Conservation (phyloP, 306 rosid genomes). For the Vigna nakashimae region DNA sequence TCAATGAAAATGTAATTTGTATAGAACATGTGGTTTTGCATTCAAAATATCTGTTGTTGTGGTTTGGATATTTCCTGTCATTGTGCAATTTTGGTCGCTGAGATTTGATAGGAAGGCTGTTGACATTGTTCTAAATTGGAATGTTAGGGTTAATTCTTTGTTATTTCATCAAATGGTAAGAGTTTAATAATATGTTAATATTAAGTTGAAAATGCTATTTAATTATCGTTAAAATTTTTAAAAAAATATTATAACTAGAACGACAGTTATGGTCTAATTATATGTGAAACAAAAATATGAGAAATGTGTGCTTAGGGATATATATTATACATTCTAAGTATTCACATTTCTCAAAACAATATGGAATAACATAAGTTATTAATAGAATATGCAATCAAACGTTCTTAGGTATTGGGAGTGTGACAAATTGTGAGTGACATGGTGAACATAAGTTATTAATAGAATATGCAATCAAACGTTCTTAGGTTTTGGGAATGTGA, state of each 20-base stretch:
- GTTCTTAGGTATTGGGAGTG: constrained; percentile 5
- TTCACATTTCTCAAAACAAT: neutral
- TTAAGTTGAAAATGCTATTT: neutral
- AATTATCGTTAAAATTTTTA: no score
- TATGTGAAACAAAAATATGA: neutral
- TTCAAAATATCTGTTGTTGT: neutral
- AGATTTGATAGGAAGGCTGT: constrained; percentile 11
- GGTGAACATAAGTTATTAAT: constrained; percentile 4
- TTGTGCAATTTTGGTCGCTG: neutral
- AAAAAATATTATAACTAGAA: neutral
- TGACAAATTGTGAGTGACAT: constrained; percentile 37
- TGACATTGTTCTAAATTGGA: neutral
- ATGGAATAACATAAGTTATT: neutral
- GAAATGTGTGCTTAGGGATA: neutral
- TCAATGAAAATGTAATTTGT: neutral
- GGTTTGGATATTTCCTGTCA: neutral
- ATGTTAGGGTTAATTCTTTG: constrained; percentile 9
- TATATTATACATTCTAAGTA: neutral
- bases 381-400: no score
- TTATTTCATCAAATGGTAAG: neutral
- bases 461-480: neutral
- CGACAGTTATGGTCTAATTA: neutral
- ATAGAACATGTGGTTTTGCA: neutral
- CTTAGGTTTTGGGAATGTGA: neutral
- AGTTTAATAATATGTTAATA: no score